A percentile compares a stretch with the other conserved stretches of the same genome.
Evolutionary conservation across 805 yeast species (phyloP).

Genomic region (Komagataella populi): DNA sequence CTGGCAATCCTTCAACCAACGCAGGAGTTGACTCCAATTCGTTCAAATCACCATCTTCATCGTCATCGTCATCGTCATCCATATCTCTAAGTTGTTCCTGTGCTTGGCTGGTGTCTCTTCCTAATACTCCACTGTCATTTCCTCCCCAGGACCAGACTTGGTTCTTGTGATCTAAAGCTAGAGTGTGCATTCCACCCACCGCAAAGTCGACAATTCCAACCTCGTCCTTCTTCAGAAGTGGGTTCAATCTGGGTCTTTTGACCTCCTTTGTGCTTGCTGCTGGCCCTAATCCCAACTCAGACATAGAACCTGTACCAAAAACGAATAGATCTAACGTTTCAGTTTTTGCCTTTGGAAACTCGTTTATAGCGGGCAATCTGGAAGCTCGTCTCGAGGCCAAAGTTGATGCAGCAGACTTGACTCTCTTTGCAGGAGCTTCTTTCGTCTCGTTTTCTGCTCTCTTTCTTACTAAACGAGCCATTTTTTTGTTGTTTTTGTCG

Average conservation of each 20-base stretch:
- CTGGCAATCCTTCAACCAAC: slow-evolving; percentile 53
- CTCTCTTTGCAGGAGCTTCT: slow-evolving; percentile 17
- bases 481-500: slow-evolving; percentile 12
- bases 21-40: slow-evolving; percentile 85
- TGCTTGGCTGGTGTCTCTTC: slow-evolving; percentile 65
- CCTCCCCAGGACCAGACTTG: slow-evolving; percentile 98
- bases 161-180: slow-evolving; percentile 68
- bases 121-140: slow-evolving; percentile 84
- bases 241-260: slow-evolving; percentile 88
- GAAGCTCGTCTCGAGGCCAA: slow-evolving; percentile 36
- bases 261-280: slow-evolving; percentile 84
- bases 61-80: slow-evolving; percentile 44
- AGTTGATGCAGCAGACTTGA: slow-evolving; percentile 19
- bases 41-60: slow-evolving; percentile 77
- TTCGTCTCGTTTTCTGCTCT: slow-evolving; percentile 10
- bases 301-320: slow-evolving; percentile 96
- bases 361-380: slow-evolving; percentile 32
- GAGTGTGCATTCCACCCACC: slow-evolving; percentile 91
- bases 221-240: slow-evolving; percentile 48
- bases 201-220: slow-evolving; percentile 74
- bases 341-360: slow-evolving; percentile 20
- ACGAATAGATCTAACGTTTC: slow-evolving; percentile 66
- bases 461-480: slow-evolving; percentile 2
- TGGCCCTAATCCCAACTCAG: slow-evolving; percentile 97
- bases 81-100: slow-evolving; percentile 56